phyloP scores from a whole-genome alignment of 768 basidiomycete genomes.

The Rickenella mellea region DNA sequence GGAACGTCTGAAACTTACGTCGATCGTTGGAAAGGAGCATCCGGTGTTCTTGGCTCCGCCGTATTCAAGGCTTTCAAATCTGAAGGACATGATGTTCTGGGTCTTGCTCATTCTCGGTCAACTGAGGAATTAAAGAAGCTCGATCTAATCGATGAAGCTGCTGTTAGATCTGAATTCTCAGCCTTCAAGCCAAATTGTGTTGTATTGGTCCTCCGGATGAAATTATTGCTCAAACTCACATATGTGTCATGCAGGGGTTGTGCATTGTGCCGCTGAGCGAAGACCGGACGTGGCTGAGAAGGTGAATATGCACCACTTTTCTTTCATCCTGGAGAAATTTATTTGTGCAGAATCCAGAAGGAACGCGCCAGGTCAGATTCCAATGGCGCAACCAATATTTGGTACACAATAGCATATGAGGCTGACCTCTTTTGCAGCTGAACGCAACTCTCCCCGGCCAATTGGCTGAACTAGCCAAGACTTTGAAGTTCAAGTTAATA shows the following conservation, averaged over 20 bases:
- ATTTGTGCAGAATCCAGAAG: conserved; percentile 50
- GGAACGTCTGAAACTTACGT: conserved; percentile 2
- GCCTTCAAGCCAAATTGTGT: conserved; percentile 62
- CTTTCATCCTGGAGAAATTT: neutral
- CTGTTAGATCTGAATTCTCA: conserved; percentile 45
- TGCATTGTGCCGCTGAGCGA: conserved; percentile 94
- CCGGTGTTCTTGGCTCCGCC: conserved; percentile 82
- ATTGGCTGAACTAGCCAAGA: conserved; percentile 58
- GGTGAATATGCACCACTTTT: conserved; percentile 25
- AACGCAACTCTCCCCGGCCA: conserved; percentile 70
- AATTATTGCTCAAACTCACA: neutral
- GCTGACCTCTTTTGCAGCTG: conserved; percentile 42
- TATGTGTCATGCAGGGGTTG: conserved; percentile 46
- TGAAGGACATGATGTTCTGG: conserved; percentile 37
- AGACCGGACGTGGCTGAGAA: conserved; percentile 89
- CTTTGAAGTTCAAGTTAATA: conserved; percentile 59
- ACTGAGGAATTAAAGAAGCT: conserved; percentile 44
- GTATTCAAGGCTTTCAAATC: conserved; percentile 58
- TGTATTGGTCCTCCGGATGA: neutral
- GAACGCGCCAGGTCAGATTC: conserved; percentile 9
- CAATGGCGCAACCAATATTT: neutral
- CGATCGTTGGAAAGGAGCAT: conserved; percentile 54
- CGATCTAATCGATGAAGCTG: conserved; percentile 54
- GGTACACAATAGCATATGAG: neutral
- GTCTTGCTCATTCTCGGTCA: conserved; percentile 65